Evolutionary conservation across 2,329 filamentous ascomycete genomes (phyloP).

Genomic region (Penicillium oxalicum): DNA sequence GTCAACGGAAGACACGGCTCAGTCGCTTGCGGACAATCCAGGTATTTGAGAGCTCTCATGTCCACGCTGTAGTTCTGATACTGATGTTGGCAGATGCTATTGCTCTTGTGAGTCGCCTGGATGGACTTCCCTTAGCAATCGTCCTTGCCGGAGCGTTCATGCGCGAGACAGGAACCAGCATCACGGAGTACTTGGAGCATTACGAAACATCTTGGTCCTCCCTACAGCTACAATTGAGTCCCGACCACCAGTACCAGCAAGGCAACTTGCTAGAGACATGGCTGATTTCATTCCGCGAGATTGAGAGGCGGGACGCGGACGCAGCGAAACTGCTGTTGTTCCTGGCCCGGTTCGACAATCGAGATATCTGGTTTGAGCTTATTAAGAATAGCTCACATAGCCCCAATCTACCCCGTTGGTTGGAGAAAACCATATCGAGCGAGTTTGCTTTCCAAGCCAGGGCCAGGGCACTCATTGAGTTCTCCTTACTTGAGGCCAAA

Average conservation of each 20-base stretch:
- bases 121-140: constrained; percentile 45
- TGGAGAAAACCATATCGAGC: constrained; percentile 12
- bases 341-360: constrained; percentile 42
- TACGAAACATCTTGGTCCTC: constrained; percentile 38
- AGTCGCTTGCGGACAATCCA: constrained; percentile 2
- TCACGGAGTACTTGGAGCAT: constrained; percentile 36
- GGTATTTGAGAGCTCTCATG: constrained; percentile 2
- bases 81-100: constrained; percentile 19
- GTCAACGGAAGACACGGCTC: neutral
- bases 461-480: constrained; percentile 19
- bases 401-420: constrained; percentile 15
- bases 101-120: constrained; percentile 32
- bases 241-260: constrained; percentile 17
- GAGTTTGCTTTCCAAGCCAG: constrained; percentile 16
- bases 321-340: constrained; percentile 36
- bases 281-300: constrained; percentile 34
- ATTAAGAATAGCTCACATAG: constrained; percentile 16
- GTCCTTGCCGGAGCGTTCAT: constrained; percentile 44
- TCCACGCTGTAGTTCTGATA: neutral
- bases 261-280: constrained; percentile 31
- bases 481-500: constrained; percentile 24
- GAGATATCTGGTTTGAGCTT: constrained; percentile 45
- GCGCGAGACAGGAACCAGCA: constrained; percentile 31
- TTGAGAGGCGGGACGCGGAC: constrained; percentile 27
- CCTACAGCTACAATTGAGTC: constrained; percentile 12